Evolutionary conservation across 2,329 filamentous ascomycete species (phyloP).

Genomic region (Xylariaceae sp.): DNA sequence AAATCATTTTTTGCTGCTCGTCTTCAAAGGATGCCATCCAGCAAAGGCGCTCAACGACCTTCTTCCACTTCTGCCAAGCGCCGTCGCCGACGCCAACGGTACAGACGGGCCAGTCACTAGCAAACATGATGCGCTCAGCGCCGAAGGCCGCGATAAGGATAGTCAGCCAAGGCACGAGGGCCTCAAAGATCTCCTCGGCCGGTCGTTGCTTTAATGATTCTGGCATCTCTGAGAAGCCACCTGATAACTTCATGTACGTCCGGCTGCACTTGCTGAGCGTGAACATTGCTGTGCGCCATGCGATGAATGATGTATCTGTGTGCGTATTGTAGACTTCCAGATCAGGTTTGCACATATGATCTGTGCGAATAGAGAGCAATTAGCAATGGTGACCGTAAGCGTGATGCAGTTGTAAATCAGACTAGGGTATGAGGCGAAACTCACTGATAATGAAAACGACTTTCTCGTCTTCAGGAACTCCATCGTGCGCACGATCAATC

Average conservation of each 20-base stretch:
- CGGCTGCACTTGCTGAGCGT: constrained; percentile 67
- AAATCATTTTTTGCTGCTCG: constrained; percentile 70
- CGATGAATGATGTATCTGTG: constrained; percentile 63
- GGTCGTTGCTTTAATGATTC: constrained; percentile 55
- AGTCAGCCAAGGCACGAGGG: constrained; percentile 73
- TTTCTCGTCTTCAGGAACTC: constrained; percentile 62
- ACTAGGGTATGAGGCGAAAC: constrained; percentile 39
- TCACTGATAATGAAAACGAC: constrained; percentile 74
- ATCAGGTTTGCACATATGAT: constrained; percentile 91
- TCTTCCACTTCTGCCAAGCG: constrained; percentile 79
- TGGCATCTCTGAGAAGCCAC: constrained; percentile 80
- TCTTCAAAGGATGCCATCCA: constrained; percentile 65
- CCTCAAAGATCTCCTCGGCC: constrained; percentile 64
- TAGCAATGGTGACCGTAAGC: constrained; percentile 7
- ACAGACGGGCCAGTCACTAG: constrained; percentile 92
- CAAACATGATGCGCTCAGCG: constrained; percentile 79
- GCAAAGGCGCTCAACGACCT: constrained; percentile 71
- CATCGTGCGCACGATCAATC: constrained; percentile 70
- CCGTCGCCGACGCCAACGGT: constrained; percentile 64
- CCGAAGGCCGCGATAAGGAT: constrained; percentile 76
- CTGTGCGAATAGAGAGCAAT: constrained; percentile 48
- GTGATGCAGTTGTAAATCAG: too few species aligned
- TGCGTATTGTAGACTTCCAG: constrained; percentile 65
- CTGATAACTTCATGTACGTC: constrained; percentile 92
- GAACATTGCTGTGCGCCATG: constrained; percentile 73